Conservation (phyloP, 2,329 filamentous ascomycete species). For the Tolypocladium tropicale region DNA sequence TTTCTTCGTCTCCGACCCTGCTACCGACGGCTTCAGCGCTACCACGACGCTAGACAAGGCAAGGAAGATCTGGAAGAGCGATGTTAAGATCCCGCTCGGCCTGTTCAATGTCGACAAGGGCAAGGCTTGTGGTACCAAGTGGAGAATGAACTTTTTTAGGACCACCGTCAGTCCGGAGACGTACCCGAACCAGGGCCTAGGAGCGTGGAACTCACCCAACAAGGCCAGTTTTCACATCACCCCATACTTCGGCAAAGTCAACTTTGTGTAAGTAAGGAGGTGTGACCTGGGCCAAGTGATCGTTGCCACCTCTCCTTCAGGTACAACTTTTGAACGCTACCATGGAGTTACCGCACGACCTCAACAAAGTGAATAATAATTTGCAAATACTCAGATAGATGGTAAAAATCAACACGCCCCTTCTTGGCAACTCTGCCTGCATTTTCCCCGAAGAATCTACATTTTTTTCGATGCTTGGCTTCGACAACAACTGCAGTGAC, state of each 20-base stretch:
- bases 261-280: conserved; percentile 22
- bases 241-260: conserved; percentile 31
- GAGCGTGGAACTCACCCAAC: conserved; percentile 35
- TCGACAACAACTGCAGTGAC: no score
- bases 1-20: conserved; percentile 28
- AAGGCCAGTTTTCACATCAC: conserved; percentile 38
- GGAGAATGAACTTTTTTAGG: conserved; percentile 44
- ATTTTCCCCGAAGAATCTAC: no score
- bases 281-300: not conserved
- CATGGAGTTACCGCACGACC: not conserved
- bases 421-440: no score
- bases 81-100: conserved; percentile 31
- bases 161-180: conserved; percentile 30
- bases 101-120: conserved; percentile 38
- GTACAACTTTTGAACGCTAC: not conserved
- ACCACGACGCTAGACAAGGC: conserved; percentile 26
- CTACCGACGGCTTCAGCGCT: conserved; percentile 29
- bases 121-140: conserved; percentile 29
- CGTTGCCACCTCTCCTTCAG: not conserved
- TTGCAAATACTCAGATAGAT: no score
- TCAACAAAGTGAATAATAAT: no score
- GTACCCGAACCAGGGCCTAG: conserved; percentile 32
- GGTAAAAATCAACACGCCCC: no score
- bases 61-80: conserved; percentile 28
- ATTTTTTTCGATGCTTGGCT: no score